Evolutionary conservation across 192 early-diverging fungal species (phyloP).

Genomic region (Backusella westeae): DNA sequence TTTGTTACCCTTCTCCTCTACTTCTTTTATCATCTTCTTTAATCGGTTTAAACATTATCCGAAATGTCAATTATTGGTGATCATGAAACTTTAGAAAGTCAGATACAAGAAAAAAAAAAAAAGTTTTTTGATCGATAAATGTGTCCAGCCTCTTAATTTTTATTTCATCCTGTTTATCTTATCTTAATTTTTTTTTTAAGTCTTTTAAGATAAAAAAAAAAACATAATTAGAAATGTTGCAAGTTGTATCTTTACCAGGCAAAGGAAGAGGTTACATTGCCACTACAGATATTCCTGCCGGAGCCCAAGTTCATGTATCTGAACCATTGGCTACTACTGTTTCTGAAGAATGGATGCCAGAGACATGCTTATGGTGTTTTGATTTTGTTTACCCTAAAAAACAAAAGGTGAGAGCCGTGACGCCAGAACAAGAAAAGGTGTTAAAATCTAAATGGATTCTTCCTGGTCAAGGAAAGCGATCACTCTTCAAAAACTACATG

Average conservation of each 20-base stretch:
- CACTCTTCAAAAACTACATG: background rate
- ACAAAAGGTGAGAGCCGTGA: constrained; percentile 18
- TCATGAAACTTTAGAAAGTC: background rate
- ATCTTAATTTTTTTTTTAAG: background rate
- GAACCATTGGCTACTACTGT: constrained; percentile 17
- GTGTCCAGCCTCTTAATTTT: background rate
- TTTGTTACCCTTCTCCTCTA: background rate
- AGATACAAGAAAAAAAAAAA: background rate
- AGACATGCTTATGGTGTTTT: constrained; percentile 30
- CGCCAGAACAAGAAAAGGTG: background rate
- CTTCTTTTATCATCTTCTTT: background rate
- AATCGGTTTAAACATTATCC: background rate
- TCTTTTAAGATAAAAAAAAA: background rate
- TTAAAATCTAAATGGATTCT: background rate
- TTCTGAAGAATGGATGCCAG: constrained; percentile 27
- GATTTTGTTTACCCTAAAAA: constrained; percentile 25
- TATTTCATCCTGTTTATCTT: background rate
- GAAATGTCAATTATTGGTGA: background rate
- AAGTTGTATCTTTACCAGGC: background rate
- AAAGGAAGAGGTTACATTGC: constrained; percentile 29
- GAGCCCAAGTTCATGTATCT: constrained; percentile 13
- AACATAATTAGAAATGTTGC: background rate
- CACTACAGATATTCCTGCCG: constrained; percentile 7
- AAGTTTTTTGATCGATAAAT: constrained; percentile 1
- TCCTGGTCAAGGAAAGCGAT: background rate